Conservation (phyloP, 345 rosid genomes). For the Noccaea bulbosa region DNA sequence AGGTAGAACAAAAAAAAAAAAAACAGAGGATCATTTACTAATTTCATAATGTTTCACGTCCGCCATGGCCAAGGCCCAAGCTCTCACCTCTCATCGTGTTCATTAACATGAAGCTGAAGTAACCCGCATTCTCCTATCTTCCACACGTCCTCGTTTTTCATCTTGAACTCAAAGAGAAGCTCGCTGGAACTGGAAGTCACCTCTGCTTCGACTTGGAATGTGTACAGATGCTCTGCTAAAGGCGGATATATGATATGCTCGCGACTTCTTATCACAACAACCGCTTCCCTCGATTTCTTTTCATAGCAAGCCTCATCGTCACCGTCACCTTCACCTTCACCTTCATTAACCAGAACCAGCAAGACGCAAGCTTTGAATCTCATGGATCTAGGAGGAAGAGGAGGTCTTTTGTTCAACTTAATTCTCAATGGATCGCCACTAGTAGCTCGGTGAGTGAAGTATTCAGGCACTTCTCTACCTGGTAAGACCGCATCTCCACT, state of each 20-base stretch:
- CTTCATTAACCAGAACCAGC: not conserved
- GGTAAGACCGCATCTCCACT: not conserved
- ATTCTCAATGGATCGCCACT: not conserved
- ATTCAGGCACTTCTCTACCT: not conserved
- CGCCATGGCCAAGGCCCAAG: not conserved
- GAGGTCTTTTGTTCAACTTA: not conserved
- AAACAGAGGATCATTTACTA: no score
- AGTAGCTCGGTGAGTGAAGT: conserved; percentile 5
- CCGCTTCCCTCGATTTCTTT: not conserved
- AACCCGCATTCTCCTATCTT: not conserved
- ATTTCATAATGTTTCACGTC: no score
- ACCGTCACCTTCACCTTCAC: not conserved
- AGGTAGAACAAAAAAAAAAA: no score
- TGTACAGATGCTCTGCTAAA: conserved; percentile 23
- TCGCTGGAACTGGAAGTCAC: conserved; percentile 1
- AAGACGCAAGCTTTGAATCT: not conserved
- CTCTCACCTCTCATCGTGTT: not conserved
- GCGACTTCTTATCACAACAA: not conserved
- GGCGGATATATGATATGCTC: not conserved
- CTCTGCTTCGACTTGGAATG: not conserved
- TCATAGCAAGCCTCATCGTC: not conserved
- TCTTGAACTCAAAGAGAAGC: not conserved
- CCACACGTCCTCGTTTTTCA: not conserved
- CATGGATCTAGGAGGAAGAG: not conserved
- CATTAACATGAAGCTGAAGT: not conserved